Base-by-base conservation (phyloP, 139 green algal genomes). In the Coelastrella sp. region DNA sequence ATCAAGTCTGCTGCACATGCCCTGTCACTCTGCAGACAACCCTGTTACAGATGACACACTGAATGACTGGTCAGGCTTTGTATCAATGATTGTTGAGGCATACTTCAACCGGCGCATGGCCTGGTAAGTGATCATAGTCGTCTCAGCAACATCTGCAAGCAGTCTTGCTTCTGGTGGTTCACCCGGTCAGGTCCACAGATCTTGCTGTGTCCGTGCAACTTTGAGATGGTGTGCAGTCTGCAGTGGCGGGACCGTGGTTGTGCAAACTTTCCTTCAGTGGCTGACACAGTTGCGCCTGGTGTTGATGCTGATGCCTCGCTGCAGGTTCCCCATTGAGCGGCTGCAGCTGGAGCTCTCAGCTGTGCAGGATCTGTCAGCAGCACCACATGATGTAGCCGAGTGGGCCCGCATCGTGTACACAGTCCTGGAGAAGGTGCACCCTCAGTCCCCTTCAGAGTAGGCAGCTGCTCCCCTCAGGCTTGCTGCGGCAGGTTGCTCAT, bases 71-170 rank as follows among this genome's bases (percentile, higher is more conserved):
- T 80, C 68, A 56, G 92, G 92, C 24, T 95, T 95, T 89, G 91
- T 95, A 61, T 82, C 35, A 8, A 85, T 95, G 84, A 95, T 95
- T 57, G 86, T 91, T 7, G 76, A 92, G 15, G 92, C 84, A 58
- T 95, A 95, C 82, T 94, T 95, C 82, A 88, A 94, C 58, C 82
- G 92, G 49, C 85, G 93, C 11, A 94, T 93, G 92, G 93, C 93
- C 0, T 94, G 93, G 93, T 89, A n/a, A 58, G 85, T 74, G 4
- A 12, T n/a, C 19, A 76, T 35, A 49, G 35, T 49, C 1, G 35
- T 49, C 35, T 49, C 35, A 49, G 35, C 35, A 49, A 49, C 35
- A 49, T 49, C 35, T 49, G 35, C 35, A 49, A 3, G 35, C 35
- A 49, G 35, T 49, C 35, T 3, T 49, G 35, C 35, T 49, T 49